Conservation (phyloP, 2,329 filamentous ascomycete genomes). For the Curvularia verruculosa region DNA sequence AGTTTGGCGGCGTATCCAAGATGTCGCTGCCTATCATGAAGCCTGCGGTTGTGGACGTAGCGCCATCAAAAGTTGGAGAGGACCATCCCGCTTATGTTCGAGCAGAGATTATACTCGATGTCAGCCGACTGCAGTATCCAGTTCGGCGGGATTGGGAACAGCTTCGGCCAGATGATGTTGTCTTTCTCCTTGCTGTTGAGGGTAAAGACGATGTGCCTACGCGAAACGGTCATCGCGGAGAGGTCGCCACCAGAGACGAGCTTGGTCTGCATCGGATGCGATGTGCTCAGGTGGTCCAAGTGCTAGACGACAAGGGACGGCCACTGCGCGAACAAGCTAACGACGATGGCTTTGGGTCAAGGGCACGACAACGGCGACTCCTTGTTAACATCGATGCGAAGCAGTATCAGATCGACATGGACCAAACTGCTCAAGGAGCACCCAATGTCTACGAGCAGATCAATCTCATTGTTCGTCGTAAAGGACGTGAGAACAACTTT, state of each 20-base stretch:
- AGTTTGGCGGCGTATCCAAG: constrained; percentile 83
- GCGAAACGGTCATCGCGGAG: constrained; percentile 61
- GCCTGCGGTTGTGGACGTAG: constrained; percentile 84
- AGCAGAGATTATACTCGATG: constrained; percentile 84
- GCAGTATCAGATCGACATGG: constrained; percentile 78
- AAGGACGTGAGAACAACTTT: constrained; percentile 94
- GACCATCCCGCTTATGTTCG: constrained; percentile 82
- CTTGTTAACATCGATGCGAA: constrained; percentile 80
- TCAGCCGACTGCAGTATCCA: constrained; percentile 76
- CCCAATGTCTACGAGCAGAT: constrained; percentile 81
- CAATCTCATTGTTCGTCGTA: constrained; percentile 83
- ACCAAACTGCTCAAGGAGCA: constrained; percentile 68
- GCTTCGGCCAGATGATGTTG: constrained; percentile 82
- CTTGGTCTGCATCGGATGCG: constrained; percentile 74
- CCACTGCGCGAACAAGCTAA: constrained; percentile 69
- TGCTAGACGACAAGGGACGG: constrained; percentile 84
- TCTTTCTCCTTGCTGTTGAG: constrained; percentile 83
- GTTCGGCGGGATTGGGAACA: constrained; percentile 89
- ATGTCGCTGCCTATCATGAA: constrained; percentile 90
- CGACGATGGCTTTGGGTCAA: constrained; percentile 65
- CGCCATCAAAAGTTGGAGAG: constrained; percentile 81
- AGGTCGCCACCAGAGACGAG: constrained; percentile 61
- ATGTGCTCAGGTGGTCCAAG: constrained; percentile 82
- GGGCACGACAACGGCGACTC: constrained; percentile 69
- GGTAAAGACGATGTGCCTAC: constrained; percentile 60